Evolutionary conservation across 768 basidiomycete genomes (phyloP).

Genomic region (Boletus subparvulus): DNA sequence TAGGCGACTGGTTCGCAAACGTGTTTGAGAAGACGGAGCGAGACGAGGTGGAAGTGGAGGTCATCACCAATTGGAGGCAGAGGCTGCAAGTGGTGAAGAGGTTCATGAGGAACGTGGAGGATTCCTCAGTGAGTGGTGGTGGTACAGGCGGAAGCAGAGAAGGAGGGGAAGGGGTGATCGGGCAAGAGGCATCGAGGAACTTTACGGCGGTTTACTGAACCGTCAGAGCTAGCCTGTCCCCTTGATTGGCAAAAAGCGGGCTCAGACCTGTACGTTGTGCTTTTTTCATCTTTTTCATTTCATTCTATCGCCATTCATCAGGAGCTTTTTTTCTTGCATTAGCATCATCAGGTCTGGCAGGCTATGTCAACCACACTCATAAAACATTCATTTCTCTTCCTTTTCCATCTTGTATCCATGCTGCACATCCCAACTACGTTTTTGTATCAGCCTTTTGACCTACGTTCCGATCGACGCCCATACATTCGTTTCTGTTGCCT

Average conservation of each 20-base stretch:
- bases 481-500: conserved; percentile 5
- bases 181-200: conserved; percentile 53
- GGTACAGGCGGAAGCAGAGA: conserved; percentile 12
- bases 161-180: conserved; percentile 45
- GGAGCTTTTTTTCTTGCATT: conserved; percentile 5
- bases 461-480: not conserved
- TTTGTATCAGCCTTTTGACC: conserved; percentile 6
- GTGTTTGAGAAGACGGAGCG: conserved; percentile 73
- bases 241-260: conserved; percentile 5
- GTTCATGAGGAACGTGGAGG: conserved; percentile 41
- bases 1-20: conserved; percentile 88
- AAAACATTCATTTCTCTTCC: conserved; percentile 3
- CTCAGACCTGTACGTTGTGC: not conserved
- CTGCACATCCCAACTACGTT: not conserved
- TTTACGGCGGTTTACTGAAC: conserved; percentile 53
- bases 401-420: conserved; percentile 17
- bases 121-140: conserved; percentile 23
- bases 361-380: conserved; percentile 10
- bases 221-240: not conserved
- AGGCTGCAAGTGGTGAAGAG: conserved; percentile 78
- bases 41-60: conserved; percentile 71
- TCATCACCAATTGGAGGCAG: conserved; percentile 86
- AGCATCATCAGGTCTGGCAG: not conserved
- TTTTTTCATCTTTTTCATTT: not conserved
- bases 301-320: conserved; percentile 14